phyloP scores from a whole-genome alignment of 768 basidiomycete genomes.

The Lactarius evosmus region DNA sequence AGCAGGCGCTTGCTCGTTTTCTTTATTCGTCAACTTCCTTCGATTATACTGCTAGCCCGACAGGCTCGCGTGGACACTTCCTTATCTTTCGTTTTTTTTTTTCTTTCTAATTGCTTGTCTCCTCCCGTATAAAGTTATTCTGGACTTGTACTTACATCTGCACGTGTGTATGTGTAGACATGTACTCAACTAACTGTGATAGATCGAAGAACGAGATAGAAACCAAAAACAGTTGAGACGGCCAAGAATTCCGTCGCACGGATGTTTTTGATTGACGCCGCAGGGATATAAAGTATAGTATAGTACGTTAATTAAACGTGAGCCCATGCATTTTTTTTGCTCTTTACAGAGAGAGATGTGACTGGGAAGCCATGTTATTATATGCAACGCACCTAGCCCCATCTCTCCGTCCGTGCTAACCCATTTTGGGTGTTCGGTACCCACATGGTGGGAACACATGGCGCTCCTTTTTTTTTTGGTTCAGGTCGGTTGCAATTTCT shows the following conservation, averaged over 20 bases:
- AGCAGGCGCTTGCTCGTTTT: constrained; percentile 5
- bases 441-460: constrained; percentile 23
- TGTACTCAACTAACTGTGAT: constrained; percentile 23
- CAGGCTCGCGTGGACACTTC: constrained; percentile 11
- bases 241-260: constrained; percentile 14
- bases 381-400: not conserved
- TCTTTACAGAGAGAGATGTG: not conserved
- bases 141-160: constrained; percentile 23
- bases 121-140: constrained; percentile 9
- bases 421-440: constrained; percentile 13
- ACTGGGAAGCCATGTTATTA: constrained; percentile 4
- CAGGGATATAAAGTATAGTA: constrained; percentile 5
- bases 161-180: constrained; percentile 14
- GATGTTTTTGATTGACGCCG: constrained; percentile 13
- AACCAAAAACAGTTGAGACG: not conserved
- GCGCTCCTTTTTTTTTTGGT: not conserved
- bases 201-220: constrained; percentile 1
- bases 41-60: constrained; percentile 18
- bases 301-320: not conserved
- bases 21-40: constrained; percentile 14
- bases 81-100: not conserved
- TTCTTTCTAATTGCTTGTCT: constrained; percentile 1
- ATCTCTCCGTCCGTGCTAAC: constrained; percentile 18
- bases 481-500: not conserved
- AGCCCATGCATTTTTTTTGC: not conserved